Evolutionary conservation across 2,329 filamentous ascomycete species (phyloP), one percentile per base, ranked within the genome.

Genomic region (Aphanoascus verrucosus): DNA sequence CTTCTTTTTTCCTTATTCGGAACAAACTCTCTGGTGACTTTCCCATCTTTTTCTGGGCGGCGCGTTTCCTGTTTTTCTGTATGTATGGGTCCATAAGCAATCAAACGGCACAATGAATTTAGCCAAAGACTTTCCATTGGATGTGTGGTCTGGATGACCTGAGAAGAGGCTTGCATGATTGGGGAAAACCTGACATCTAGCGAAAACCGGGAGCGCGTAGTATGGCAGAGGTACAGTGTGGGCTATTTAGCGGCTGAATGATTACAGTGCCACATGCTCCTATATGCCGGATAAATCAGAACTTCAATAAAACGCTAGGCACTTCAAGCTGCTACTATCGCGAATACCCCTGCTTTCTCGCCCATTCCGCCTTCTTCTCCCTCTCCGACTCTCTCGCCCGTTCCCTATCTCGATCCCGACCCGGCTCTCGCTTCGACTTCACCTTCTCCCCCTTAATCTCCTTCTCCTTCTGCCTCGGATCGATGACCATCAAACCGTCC

Each of bases 391-490:
- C 57, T 50, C 59, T 35, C 57, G 69, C 69, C 43, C 68, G 63
- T 50, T 59, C 55, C 48, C 58, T 20, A 58, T 70, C 69, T 44
- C 58, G 28, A 58, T 70, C 69, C 45, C 68, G 63, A 49, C 67
- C 65, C 56, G 83, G 80, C 64, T 81, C 77, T 37, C 93, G 74
- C 38, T 84, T 84, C n/a, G n/a, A n/a, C 65, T 80, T 82, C 43
- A 85, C 84, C 67, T 87, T 88, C 66, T 90, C 88, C 56, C 83
- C 80, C 64, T 81, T 77, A 38, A 94, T 74, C 38, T 84, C 84
- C 65, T 81, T 83, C 43, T 86, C 85, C 67, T 87, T 88, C 67
- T 90, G 88, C 54, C 88, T 75, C 1, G 90, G 90, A 72, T 98
- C 93, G 68, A 97, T 96, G 2, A 97, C 89, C 44, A 94, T 81